Evolutionary conservation across 179 eudicot genomes (phyloP).

Genomic region (Spergularia azorica): DNA sequence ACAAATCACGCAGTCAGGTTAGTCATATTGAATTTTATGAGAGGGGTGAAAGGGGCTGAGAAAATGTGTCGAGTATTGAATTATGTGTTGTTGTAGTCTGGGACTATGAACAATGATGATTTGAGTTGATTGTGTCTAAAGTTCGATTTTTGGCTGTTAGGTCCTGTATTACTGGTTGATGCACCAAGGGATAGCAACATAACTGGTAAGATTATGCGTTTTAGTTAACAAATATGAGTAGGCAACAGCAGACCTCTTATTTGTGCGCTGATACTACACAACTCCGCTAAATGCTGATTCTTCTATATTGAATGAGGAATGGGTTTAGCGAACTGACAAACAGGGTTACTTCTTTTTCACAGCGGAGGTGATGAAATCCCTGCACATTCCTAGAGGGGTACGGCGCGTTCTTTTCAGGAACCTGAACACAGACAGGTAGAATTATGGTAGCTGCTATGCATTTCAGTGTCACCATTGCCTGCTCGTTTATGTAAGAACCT

Average conservation of each 20-base stretch:
- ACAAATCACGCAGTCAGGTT: too few species aligned
- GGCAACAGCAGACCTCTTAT: too few species aligned
- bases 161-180: conserved; percentile 83
- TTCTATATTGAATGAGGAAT: too few species aligned
- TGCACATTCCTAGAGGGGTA: conserved; percentile 83
- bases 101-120: neutral
- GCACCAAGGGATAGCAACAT: conserved; percentile 81
- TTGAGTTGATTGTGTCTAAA: neutral
- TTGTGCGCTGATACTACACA: too few species aligned
- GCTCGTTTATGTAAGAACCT: too few species aligned
- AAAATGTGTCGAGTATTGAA: neutral
- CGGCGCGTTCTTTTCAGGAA: conserved; percentile 93
- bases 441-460: neutral
- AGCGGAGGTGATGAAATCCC: conserved; percentile 85
- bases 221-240: neutral
- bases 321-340: neutral
- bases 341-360: conserved; percentile 18
- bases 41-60: too few species aligned
- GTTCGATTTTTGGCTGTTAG: conserved; percentile 35
- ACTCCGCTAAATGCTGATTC: too few species aligned
- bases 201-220: conserved; percentile 51
- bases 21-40: too few species aligned
- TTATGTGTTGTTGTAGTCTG: neutral
- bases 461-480: too few species aligned
- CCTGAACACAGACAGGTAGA: conserved; percentile 82